phyloP scores from a whole-genome alignment of 2,329 filamentous ascomycete genomes.

The Colletotrichum navitas region DNA sequence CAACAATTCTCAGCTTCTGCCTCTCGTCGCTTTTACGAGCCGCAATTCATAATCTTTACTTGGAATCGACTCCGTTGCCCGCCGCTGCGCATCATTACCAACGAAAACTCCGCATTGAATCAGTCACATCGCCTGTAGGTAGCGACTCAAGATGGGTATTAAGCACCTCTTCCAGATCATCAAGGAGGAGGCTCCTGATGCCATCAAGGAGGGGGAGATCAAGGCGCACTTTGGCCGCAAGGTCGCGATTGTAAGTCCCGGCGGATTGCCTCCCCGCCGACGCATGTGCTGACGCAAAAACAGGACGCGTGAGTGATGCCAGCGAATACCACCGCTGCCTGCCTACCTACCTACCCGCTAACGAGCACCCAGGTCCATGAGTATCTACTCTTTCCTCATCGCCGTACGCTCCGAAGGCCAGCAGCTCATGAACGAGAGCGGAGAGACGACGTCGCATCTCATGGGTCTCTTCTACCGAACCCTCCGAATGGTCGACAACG shows the following conservation, averaged over 20 bases:
- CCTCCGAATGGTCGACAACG: conserved; percentile 96
- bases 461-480: conserved; percentile 99
- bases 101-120: neutral
- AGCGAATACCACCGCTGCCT: no score
- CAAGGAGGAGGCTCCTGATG: conserved; percentile 93
- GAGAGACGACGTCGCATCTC: conserved; percentile 96
- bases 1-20: neutral
- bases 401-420: conserved; percentile 97
- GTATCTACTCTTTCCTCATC: conserved; percentile 98
- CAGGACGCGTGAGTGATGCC: conserved; percentile 69
- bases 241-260: conserved; percentile 86
- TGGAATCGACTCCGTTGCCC: neutral
- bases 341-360: conserved; percentile 23
- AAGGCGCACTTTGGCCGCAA: conserved; percentile 99
- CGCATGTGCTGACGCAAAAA: neutral
- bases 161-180: conserved; percentile 85
- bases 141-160: conserved; percentile 66
- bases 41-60: neutral
- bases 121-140: neutral
- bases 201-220: conserved; percentile 96
- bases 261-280: neutral
- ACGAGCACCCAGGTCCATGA: conserved; percentile 80
- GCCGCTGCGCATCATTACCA: neutral
- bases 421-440: conserved; percentile 93
- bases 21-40: neutral